Base-by-base conservation (phyloP, 306 rosid genomes). In the Alnus rubra region DNA sequence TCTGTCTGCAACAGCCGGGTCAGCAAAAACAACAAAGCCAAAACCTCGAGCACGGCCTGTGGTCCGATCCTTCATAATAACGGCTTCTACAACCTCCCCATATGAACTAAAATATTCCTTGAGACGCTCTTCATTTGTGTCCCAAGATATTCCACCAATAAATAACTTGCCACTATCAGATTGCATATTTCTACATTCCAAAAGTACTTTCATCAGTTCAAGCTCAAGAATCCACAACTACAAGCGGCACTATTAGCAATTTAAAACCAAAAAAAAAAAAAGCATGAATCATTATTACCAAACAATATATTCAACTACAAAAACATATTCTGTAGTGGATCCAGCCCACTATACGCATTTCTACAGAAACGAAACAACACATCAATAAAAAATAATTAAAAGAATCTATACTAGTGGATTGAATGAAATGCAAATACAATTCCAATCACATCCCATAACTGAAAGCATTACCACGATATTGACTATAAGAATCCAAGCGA, bases 61-160 rank as follows among this genome's bases (percentile, higher is more conserved):
- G 53, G 97, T 91, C 84, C 98, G 98, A 91, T 95, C 99, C 91
- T 95, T 95, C 99, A 95, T 95, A 83, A 95, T 95, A 83, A 95
- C 98, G 33, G 98, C 96, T 84, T 95, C 99, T 73, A 93, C 92
- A 80, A 95, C 95, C 81, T 95, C 99, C 9, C 99, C 99, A 75
- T 80, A 95, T 53, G 84, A 74, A 84, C 93, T 81, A 82, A 95
- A 95, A 76, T 95, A 93, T 89, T 91, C 98, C 82, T 91, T 91
- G 78, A 95, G 94, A 56, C 99, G 95, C 79, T 93, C 99, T 88
- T 93, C 98, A 88, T 89, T 86, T 56, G 99, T 95, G 92, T 95
- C 98, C 99, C 99, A 95, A 53, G 99, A 95, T 85, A 95, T 93
- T 60, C 99, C 99, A 56, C 99, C 99, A 60, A 95, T 80, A 60